Conservation (phyloP, 495 filamentous ascomycete species). For the Aspergillus steynii region DNA sequence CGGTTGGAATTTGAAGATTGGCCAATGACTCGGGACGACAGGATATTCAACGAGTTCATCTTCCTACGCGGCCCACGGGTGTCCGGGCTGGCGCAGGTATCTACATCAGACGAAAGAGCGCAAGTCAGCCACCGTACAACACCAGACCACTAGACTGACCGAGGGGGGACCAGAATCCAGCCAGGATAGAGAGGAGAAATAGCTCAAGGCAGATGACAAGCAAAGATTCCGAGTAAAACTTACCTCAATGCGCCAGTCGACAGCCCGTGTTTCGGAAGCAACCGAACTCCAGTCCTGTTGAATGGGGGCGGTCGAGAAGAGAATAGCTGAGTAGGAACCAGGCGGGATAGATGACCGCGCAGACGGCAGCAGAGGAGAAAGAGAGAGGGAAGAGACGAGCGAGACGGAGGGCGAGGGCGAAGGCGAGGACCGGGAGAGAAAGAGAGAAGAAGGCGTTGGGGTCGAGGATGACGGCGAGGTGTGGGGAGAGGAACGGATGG, state of each 20-base stretch:
- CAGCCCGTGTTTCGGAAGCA: conserved; percentile 42
- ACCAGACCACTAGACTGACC: not conserved
- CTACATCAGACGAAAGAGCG: conserved; percentile 26
- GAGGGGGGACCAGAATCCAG: too few relatives aligned
- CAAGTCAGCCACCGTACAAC: conserved; percentile 25
- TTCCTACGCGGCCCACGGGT: conserved; percentile 61
- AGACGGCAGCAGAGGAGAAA: conserved; percentile 19
- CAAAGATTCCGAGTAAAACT: conserved; percentile 17
- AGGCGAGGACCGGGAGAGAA: not conserved
- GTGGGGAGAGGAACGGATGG: conserved; percentile 11
- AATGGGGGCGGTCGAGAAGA: conserved; percentile 10
- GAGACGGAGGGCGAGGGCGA: conserved; percentile 1
- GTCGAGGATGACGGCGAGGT: conserved; percentile 8
- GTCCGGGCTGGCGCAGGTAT: conserved; percentile 42
- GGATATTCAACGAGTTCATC: conserved; percentile 98
- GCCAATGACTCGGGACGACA: conserved; percentile 82
- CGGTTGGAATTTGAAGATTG: conserved; percentile 50
- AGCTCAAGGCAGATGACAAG: not conserved
- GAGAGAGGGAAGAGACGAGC: conserved; percentile 7
- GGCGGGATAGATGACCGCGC: conserved; percentile 6
- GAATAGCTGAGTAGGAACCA: conserved; percentile 2
- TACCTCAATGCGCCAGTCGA: conserved; percentile 50
- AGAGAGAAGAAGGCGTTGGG: conserved; percentile 1
- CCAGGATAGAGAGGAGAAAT: not conserved
- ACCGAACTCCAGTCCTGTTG: conserved; percentile 25